These are phyloP conservation scores for Boletus vinaceobasis DNA, from an alignment of 768 basidiomycete genomes.

Conservation along the genomic window DNA sequence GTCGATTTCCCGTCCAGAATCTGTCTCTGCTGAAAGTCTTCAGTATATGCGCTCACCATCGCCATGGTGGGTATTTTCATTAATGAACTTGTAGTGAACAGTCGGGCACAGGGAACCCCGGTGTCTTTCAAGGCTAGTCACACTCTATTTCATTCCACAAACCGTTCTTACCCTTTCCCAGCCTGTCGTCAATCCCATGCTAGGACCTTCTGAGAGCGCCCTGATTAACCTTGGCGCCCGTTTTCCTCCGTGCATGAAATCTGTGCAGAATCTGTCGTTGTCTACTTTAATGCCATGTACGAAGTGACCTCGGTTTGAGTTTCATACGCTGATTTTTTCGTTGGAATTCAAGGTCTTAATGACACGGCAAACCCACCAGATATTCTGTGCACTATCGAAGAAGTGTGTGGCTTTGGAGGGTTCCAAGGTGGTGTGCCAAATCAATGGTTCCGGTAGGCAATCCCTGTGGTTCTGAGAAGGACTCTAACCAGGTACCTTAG, in stretches of 20 bases:
- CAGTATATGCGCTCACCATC: slow-evolving; percentile 62
- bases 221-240: slow-evolving; percentile 88
- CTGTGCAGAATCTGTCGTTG: slow-evolving; percentile 51
- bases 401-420: slow-evolving; percentile 89
- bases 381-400: slow-evolving; percentile 67
- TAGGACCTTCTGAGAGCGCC: slow-evolving; percentile 83
- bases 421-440: slow-evolving; percentile 44
- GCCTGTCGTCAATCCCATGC: slow-evolving; percentile 85
- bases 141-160: neutral
- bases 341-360: slow-evolving; percentile 56
- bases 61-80: slow-evolving; percentile 75
- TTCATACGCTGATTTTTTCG: slow-evolving; percentile 2
- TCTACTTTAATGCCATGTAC: slow-evolving; percentile 58
- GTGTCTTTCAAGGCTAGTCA: slow-evolving; percentile 74
- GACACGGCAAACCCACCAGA: slow-evolving; percentile 79
- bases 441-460: slow-evolving; percentile 51
- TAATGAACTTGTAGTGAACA: slow-evolving; percentile 80
- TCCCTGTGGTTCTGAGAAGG: slow-evolving; percentile 41
- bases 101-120: slow-evolving; percentile 71
- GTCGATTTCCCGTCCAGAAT: slow-evolving; percentile 16
- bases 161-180: slow-evolving; percentile 28
- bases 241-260: slow-evolving; percentile 91
- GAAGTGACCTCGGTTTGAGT: slow-evolving; percentile 20
- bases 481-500: slow-evolving; percentile 40
- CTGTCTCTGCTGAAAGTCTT: slow-evolving; percentile 1